Percentiles rank a stretch among this genome's conserved stretches.
phyloP scores from a whole-genome alignment of 164 flowering plant genomes.

The Aristolochia californica region DNA sequence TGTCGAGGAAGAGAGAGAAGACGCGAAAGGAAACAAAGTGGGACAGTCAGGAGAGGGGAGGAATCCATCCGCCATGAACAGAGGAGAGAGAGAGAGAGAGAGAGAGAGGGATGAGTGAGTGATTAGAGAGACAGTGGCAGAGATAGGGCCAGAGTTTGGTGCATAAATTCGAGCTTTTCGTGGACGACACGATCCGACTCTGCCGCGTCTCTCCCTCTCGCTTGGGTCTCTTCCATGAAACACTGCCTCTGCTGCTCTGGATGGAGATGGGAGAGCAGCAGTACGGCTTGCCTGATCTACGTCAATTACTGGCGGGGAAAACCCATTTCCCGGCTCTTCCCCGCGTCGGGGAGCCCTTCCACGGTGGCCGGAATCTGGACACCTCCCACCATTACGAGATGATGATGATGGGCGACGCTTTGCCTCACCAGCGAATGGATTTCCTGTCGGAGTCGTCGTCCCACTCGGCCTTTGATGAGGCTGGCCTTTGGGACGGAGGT shows the following conservation, averaged over 20 bases:
- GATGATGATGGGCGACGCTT: too few relatives aligned
- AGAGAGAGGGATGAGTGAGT: not conserved
- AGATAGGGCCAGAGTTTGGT: constrained; percentile 7
- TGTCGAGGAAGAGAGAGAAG: not conserved
- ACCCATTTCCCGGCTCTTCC: constrained; percentile 27
- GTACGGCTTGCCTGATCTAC: constrained; percentile 46
- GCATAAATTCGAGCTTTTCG: constrained; percentile 45
- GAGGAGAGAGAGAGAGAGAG: constrained; percentile 4
- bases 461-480: constrained; percentile 22
- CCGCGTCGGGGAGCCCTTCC: constrained; percentile 16
- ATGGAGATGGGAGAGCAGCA: constrained; percentile 50
- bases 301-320: constrained; percentile 40
- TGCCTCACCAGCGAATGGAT: too few relatives aligned
- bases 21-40: too few relatives aligned
- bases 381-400: constrained; percentile 31
- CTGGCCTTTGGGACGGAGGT: constrained; percentile 32
- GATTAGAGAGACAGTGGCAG: not conserved
- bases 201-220: constrained; percentile 31
- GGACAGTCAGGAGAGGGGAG: too few relatives aligned
- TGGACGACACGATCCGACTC: constrained; percentile 88
- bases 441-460: constrained; percentile 24
- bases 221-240: not conserved
- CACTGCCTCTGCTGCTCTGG: not conserved
- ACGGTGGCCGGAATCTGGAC: constrained; percentile 19
- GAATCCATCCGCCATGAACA: too few relatives aligned